Evolutionary conservation across 2,329 filamentous ascomycete species (phyloP), one percentile per base, ranked within the genome.

Genomic region (Colletotrichum aenigma): DNA sequence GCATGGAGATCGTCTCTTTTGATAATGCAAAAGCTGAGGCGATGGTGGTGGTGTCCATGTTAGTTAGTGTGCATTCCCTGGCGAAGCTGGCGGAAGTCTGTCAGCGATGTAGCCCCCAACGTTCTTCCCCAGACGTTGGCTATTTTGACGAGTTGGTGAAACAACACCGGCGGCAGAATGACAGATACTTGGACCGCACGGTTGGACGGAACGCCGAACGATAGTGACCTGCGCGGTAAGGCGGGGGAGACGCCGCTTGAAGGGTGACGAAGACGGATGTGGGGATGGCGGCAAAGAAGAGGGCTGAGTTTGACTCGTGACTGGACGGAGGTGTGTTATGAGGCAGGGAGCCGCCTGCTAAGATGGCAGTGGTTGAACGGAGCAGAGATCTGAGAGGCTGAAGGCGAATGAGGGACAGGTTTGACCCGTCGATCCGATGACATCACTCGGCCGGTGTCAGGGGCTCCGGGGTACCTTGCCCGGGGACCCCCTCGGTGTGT

Each of bases 371-470:
- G 38, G 71, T 26, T 26, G 30, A 60, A 70, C 30, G 43, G 43
- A 74, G 24, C 43, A 24, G 21, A 71, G 24, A 56, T 71, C 68
- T 65, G 68, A 75, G 61, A 75, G 67, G 66, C 60, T 66, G 48
- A 70, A 34, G 34, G n/a, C 21, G 36, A 55, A 30, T 6, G 68
- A 66, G 61, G 71, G 55, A 66, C 72, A 67, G 56, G 69, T 66
- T 66, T 74, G 56, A 65, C 26, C 52, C 52, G 36, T 52, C 66
- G 66, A 75, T 70, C 70, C 52, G 61, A 76, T 76, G 74, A 76
- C 74, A 76, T 76, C 74, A 76, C 52, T 76, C 74, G 52, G 71
- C 74, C 66, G 60, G 66, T 58, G 32, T 70, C 60, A 70, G 52
- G 66, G 61, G 48, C 60, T 24, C 66, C 36, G 66, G 69, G 70